These are phyloP conservation scores for Apiospora rasikravindrae DNA, from an alignment of 2,329 filamentous ascomycete genomes.

Conservation along the genomic window DNA sequence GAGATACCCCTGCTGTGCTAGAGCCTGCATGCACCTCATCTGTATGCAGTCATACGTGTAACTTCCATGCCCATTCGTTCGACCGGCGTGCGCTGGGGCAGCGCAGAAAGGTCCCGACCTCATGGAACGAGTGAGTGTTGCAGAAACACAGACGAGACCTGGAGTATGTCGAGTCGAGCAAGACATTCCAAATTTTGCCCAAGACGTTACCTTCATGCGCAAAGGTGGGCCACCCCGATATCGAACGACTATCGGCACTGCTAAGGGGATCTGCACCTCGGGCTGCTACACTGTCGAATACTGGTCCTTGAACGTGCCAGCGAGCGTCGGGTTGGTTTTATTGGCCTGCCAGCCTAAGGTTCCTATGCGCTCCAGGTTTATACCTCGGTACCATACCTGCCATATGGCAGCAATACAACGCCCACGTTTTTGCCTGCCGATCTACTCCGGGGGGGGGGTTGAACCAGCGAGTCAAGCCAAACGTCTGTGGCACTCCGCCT, in stretches of 20 bases:
- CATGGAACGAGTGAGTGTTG: conserved; percentile 11
- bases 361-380: not conserved
- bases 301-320: not conserved
- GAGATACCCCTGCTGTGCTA: not conserved
- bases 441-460: not conserved
- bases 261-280: conserved; percentile 5
- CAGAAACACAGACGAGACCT: not conserved
- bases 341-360: not conserved
- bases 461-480: not conserved
- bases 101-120: not conserved
- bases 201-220: not conserved
- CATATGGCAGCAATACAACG: not conserved
- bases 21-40: not conserved
- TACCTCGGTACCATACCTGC: not conserved
- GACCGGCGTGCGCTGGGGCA: not conserved
- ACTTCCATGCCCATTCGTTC: not conserved
- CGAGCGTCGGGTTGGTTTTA: not conserved
- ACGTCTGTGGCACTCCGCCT: not conserved
- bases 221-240: not conserved
- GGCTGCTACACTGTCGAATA: not conserved
- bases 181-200: not conserved
- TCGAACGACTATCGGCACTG: conserved; percentile 11
- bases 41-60: conserved; percentile 12
- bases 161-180: not conserved
- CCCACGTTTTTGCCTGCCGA: not conserved